Evolutionary conservation across 2,329 filamentous ascomycete genomes (phyloP).

Genomic region (Hymenoscyphus albidus): DNA sequence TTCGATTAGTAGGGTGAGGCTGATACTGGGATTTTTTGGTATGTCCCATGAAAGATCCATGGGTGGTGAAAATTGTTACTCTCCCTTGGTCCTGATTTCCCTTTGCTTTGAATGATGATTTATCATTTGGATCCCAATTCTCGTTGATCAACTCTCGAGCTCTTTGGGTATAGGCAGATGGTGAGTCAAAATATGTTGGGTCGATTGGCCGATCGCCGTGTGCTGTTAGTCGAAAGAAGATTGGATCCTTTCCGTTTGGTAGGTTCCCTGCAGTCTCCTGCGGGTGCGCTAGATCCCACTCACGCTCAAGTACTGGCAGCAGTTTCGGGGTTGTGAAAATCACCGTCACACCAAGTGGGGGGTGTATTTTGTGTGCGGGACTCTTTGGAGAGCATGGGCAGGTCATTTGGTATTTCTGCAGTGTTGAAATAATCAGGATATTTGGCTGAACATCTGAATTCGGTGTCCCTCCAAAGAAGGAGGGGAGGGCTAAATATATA

Average conservation of each 20-base stretch:
- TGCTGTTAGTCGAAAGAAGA: not conserved
- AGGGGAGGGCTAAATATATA: constrained; percentile 3
- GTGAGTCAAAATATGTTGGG: not conserved
- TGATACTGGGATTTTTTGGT: not conserved
- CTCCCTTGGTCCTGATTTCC: not conserved
- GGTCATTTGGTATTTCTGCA: not conserved
- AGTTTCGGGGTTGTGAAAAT: not conserved
- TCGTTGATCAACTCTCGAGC: not conserved
- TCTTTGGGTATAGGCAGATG: not conserved
- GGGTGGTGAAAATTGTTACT: not conserved
- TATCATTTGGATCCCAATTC: not conserved
- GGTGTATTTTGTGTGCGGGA: not conserved
- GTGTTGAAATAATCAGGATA: not conserved
- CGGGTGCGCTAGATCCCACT: not conserved
- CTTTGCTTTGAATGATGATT: not conserved
- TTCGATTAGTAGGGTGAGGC: not conserved
- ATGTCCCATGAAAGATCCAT: not conserved
- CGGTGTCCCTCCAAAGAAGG: not conserved
- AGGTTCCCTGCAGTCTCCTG: not conserved
- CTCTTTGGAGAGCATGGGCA: not conserved
- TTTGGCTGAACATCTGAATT: constrained; percentile 2
- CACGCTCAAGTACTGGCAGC: not conserved
- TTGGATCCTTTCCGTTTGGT: not conserved
- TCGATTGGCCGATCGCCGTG: not conserved
- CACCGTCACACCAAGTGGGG: not conserved